Base-by-base conservation (phyloP, 345 rosid species). In the Boechera retrofracta region DNA sequence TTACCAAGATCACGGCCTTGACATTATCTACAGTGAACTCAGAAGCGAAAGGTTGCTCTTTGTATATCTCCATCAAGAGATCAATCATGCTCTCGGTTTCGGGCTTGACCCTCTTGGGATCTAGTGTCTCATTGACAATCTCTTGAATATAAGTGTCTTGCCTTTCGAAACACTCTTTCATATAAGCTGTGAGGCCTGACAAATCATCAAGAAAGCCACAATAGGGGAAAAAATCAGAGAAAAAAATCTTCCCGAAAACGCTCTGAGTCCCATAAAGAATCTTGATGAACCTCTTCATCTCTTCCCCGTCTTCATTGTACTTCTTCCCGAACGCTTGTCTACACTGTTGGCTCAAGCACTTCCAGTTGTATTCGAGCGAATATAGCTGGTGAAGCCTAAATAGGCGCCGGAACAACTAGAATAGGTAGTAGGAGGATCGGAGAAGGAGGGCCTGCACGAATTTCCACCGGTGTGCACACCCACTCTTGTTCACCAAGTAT, bases 291-390 rank as follows among this genome's bases (percentile, higher is more conserved):
- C 76, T 77, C 21, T 56, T 85, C 72, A 67, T 75, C 64, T 82
- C 80, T 16, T 21, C 59, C 1, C 82, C 83, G 0, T 80, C 80
- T 10, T 80, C 85, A 10, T 72, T 82, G 52, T 77, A 80, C 71
- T 79, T 80, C 57, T 68, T 77, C 9, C 87, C 85, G 12, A 81
- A 81, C 31, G 83, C 83, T 66, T 73, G 64, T 11, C 83, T 73
- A 51, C 85, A 82, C 36, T n/a, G n/a, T n/a, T n/a, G n/a, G n/a
- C n/a, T n/a, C n/a, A n/a, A n/a, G n/a, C n/a, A n/a, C n/a, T n/a
- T n/a, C n/a, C n/a, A n/a, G n/a, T n/a, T n/a, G n/a, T n/a, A n/a
- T n/a, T n/a, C n/a, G n/a, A n/a, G n/a, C n/a, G n/a, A n/a, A n/a
- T n/a, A n/a, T n/a, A n/a, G n/a, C n/a, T n/a, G n/a, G n/a, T n/a